Evolutionary conservation across 805 yeast genomes (phyloP), one percentile per base, ranked within the genome.

Genomic region (Zygoascus bituminiphila): DNA sequence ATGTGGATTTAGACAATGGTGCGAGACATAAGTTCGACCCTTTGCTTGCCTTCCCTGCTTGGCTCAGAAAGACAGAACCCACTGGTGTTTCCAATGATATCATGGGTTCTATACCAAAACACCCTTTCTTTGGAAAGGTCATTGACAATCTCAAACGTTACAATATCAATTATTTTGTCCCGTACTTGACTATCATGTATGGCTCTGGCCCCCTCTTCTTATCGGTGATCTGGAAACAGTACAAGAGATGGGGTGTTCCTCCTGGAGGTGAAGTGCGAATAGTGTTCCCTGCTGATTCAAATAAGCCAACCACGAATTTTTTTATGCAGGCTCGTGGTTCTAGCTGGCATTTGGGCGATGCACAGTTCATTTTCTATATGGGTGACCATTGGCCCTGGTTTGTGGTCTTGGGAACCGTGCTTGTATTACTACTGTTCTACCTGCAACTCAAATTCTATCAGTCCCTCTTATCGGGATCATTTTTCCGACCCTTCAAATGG

Each of bases 1-100:
- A 89, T 66, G 79, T 88, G 54, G 97, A 88, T 65, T 70, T 89
- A 56, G 97, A 88, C 62, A 95, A 85, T 63, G 95, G 93, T 6
- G 88, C 96, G 65, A 77, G 77, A 55, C 73, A 88, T 52, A 74
- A 76, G 52, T 69, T 89, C 54, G 96, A 88, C 62, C 94, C 95
- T 0, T 68, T 89, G 49, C 74, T 88, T 50, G 75, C 82, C 1
- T 84, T 80, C 4, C 89, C 95, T 0, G 94, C 95, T 1, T 86
- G 86, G 70, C 88, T 85, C 12, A 74, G 96, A 54, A 85, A 86
- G 61, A 88, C 97, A 1, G 67, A 77, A 4, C 97, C 97, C 22
- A 84, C 95, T 0, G 97, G 97, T 46, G 79, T 89, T 37, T 85
- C 95, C 4, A 89, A 89, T 64, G 96, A 88, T 62, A 88, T 88